Evolutionary conservation across 306 rosid species (phyloP).

Genomic region (Sicyos baderoa): DNA sequence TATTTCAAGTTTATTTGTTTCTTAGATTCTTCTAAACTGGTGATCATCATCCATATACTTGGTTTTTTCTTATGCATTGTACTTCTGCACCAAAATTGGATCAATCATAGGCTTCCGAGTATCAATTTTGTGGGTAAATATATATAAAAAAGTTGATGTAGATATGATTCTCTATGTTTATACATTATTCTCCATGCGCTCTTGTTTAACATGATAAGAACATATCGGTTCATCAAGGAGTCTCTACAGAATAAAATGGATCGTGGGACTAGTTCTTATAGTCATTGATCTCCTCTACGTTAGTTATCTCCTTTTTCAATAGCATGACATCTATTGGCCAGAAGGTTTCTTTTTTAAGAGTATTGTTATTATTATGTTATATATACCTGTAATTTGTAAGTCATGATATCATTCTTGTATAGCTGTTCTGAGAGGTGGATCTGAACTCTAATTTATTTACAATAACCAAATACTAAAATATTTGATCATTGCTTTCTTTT

Average conservation of each 20-base stretch:
- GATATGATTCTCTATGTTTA: background rate
- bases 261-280: background rate
- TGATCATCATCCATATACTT: background rate
- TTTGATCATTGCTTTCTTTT: conserved; percentile 23
- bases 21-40: background rate
- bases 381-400: background rate
- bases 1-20: conserved; percentile 16
- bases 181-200: background rate
- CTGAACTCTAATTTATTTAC: background rate
- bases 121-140: background rate
- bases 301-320: background rate
- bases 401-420: background rate
- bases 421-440: conserved; percentile 1
- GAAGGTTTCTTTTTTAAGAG: background rate
- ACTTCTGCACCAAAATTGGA: background rate
- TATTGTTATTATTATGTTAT: too few species aligned
- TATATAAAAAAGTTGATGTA: background rate
- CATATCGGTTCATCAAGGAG: background rate
- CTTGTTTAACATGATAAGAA: background rate
- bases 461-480: background rate
- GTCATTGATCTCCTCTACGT: conserved; percentile 2
- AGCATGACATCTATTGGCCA: too few species aligned
- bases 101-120: conserved; percentile 9
- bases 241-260: background rate
- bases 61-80: background rate